phyloP scores from a whole-genome alignment of 2,329 filamentous ascomycete species.

The Scedosporium minutisporum region DNA sequence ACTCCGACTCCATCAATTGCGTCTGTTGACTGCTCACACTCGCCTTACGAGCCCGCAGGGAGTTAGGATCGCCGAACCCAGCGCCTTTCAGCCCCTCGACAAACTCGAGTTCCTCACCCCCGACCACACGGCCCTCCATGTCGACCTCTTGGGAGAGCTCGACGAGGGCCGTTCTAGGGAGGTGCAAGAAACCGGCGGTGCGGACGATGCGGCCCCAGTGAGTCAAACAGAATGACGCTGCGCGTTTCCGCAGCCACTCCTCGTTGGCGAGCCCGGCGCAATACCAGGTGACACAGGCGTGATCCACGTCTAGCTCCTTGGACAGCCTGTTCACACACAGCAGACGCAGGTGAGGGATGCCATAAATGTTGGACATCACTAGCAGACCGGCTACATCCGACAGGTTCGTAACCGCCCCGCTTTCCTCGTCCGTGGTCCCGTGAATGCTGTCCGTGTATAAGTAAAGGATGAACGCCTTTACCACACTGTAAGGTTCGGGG shows the following conservation, averaged over 20 bases:
- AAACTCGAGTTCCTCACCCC: conserved; percentile 69
- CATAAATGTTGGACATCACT: conserved; percentile 97
- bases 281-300: conserved; percentile 94
- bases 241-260: conserved; percentile 84
- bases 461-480: conserved; percentile 91
- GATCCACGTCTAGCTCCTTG: conserved; percentile 85
- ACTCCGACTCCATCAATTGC: conserved; percentile 46
- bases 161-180: conserved; percentile 71
- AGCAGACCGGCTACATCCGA: conserved; percentile 86
- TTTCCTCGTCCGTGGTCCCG: conserved; percentile 35
- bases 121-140: conserved; percentile 81
- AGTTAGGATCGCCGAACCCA: conserved; percentile 32
- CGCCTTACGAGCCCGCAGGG: conserved; percentile 38
- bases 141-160: conserved; percentile 92
- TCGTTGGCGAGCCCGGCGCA: conserved; percentile 83
- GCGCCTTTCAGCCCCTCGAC: conserved; percentile 39
- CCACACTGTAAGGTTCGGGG: conserved; percentile 87
- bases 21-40: conserved; percentile 52
- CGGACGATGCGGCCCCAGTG: conserved; percentile 94
- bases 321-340: conserved; percentile 85
- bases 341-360: conserved; percentile 84
- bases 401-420: conserved; percentile 67
- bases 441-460: conserved; percentile 92
- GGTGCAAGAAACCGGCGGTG: conserved; percentile 72
- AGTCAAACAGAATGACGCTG: conserved; percentile 78